Percentiles rank a stretch among this genome's conserved stretches.
phyloP scores from a whole-genome alignment of 1,284 basidiomycete species.

The Xanthoconium separans region DNA sequence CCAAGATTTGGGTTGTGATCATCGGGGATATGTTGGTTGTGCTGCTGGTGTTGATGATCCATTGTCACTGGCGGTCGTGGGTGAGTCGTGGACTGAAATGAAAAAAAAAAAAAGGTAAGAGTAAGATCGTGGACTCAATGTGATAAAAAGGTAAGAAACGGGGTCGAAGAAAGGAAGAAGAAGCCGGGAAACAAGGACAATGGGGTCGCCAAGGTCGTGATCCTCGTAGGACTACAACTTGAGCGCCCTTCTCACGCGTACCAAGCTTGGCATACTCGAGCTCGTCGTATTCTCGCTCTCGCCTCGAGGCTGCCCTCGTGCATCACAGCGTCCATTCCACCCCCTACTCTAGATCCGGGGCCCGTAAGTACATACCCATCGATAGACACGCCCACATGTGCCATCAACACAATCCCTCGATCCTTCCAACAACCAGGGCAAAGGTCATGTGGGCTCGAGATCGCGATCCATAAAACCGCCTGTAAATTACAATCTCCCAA shows the following conservation, averaged over 20 bases:
- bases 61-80: conserved; percentile 35
- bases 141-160: conserved; percentile 34
- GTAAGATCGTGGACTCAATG: conserved; percentile 32
- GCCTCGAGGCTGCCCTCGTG: conserved; percentile 27
- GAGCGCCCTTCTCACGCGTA: conserved; percentile 28
- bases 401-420: too few species aligned
- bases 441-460: background rate
- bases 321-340: conserved; percentile 17
- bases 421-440: background rate
- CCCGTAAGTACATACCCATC: conserved; percentile 25
- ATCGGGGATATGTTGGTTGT: conserved; percentile 42
- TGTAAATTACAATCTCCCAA: too few species aligned
- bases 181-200: conserved; percentile 23
- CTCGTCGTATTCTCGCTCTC: background rate
- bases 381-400: conserved; percentile 4
- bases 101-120: conserved; percentile 32
- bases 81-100: conserved; percentile 37
- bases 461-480: background rate
- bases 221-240: conserved; percentile 31
- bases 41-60: conserved; percentile 40
- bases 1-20: conserved; percentile 40
- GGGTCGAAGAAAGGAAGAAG: conserved; percentile 27
- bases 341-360: conserved; percentile 8
- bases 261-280: background rate
- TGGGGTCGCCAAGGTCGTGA: conserved; percentile 24